Conservation (phyloP, 805 yeast species). For the Zygosaccharomyces siamensis region DNA sequence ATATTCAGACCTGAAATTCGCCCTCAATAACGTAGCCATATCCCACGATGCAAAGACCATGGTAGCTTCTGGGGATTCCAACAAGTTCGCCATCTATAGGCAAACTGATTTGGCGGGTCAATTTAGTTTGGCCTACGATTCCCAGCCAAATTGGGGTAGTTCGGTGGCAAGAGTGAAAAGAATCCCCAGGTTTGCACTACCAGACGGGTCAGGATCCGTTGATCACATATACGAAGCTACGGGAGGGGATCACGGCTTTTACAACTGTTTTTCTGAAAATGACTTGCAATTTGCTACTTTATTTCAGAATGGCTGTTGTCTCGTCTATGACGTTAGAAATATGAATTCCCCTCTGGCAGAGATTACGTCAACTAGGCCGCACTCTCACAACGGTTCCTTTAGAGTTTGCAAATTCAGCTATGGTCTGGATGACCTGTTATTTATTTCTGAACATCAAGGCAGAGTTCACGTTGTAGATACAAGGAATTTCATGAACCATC, state of each 20-base stretch:
- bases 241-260: constrained; percentile 74
- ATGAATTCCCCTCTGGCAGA: constrained; percentile 47
- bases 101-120: constrained; percentile 33
- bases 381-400: constrained; percentile 57
- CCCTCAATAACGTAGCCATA: constrained; percentile 68
- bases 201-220: constrained; percentile 26
- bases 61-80: constrained; percentile 74
- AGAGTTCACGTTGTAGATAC: constrained; percentile 82
- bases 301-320: constrained; percentile 80
- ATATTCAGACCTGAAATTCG: constrained; percentile 51
- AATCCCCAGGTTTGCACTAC: constrained; percentile 29
- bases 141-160: constrained; percentile 30
- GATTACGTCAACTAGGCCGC: constrained; percentile 56
- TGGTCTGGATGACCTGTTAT: constrained; percentile 69
- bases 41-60: constrained; percentile 58
- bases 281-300: constrained; percentile 71
- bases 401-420: constrained; percentile 58
- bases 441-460: constrained; percentile 79
- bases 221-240: constrained; percentile 46
- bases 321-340: constrained; percentile 72
- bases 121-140: constrained; percentile 28
- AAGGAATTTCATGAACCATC: constrained; percentile 67
- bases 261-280: constrained; percentile 71
- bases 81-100: constrained; percentile 52
- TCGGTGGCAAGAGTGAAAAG: constrained; percentile 30